Base-by-base conservation (phyloP, 331 rosid genomes). In the Erythrophleum ivorense region DNA sequence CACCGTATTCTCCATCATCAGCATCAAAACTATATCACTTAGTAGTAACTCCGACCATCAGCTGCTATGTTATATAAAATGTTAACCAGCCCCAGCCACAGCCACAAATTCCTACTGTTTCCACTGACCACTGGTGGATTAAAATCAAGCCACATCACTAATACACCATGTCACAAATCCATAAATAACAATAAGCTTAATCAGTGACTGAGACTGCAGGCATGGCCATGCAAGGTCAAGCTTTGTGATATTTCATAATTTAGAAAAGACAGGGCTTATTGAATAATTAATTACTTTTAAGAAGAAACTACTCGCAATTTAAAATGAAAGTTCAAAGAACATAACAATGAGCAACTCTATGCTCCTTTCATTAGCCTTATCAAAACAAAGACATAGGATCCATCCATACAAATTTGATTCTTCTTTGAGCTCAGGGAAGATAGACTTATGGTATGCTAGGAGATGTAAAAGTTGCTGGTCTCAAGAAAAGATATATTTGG, bases 371-470 rank as follows among this genome's bases (percentile, higher is more conserved):
- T 50, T 10, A 50, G 15, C 55, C 55, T 50, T 11, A 13, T 50
- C 16, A 14, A 50, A 50, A 50, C 3, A 50, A 50, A 13, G 55
- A 14, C 18, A 50, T 50, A 13, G 21, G 33, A 38, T 38, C 41
- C 41, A 75, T 50, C 53, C 71, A 45, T n/a, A 18, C 53, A 65
- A 66, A 29, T 43, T 66, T 65, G n/a, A 65, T 53, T 52, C 69
- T 24, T 63, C 55, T 29, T 63, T 1, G 41, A 38, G 41, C 3
- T 81, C 45, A 41, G 48, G 50, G 62, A 65, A 64, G 38, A 53
- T 6, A 40, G 43, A 29, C n/a, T 48, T 63, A 33, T 43, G 14
- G 14, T 14, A 38, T 16, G 50, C 60, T 54, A 76, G 21, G 68
- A 73, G 19, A 34, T 48, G 36, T 19, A 72, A 46, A 33, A 19